These are phyloP conservation scores for Fusarium coicis DNA, from an alignment of 2,329 filamentous ascomycete species.

Conservation along the genomic window DNA sequence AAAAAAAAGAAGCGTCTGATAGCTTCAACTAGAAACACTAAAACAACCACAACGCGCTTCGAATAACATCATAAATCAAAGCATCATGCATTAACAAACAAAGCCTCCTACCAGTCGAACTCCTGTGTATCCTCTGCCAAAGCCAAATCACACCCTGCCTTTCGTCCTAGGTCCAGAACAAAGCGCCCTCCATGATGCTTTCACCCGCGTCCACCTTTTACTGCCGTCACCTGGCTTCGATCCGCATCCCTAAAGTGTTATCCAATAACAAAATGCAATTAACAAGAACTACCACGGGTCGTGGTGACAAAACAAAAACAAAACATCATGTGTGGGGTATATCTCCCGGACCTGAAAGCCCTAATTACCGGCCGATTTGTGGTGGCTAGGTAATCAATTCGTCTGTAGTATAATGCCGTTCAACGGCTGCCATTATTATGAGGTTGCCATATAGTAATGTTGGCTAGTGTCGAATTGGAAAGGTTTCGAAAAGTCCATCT, in stretches of 20 bases:
- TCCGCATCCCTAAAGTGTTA: slow-evolving; percentile 4
- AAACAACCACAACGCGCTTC: slow-evolving; percentile 14
- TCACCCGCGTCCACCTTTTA: slow-evolving; percentile 28
- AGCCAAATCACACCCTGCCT: slow-evolving; percentile 1
- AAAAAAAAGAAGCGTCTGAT: slow-evolving; percentile 31
- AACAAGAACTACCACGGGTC: slow-evolving; percentile 11
- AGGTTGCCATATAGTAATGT: slow-evolving; percentile 49
- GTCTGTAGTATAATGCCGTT: slow-evolving; percentile 5
- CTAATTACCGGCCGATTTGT: slow-evolving; percentile 25
- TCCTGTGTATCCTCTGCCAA: slow-evolving; percentile 19
- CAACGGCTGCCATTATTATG: slow-evolving; percentile 15
- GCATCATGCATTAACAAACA: slow-evolving; percentile 24
- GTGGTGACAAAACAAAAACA: slow-evolving; percentile 27
- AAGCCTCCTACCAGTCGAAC: slow-evolving; percentile 24
- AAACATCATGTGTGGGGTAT: slow-evolving; percentile 44
- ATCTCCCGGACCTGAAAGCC: slow-evolving; percentile 41
- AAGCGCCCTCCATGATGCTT: slow-evolving; percentile 20
- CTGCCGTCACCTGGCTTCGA: slow-evolving; percentile 1
- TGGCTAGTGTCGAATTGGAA: slow-evolving; percentile 61
- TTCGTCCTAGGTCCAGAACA: slow-evolving; percentile 11
- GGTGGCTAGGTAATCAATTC: not conserved
- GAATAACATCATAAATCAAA: slow-evolving; percentile 25
- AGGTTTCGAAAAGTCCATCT: slow-evolving; percentile 62
- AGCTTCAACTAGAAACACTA: slow-evolving; percentile 16
- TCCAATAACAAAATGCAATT: slow-evolving; percentile 30